Conservation (phyloP, 768 basidiomycete species). For the Amanita pallidorosea region DNA sequence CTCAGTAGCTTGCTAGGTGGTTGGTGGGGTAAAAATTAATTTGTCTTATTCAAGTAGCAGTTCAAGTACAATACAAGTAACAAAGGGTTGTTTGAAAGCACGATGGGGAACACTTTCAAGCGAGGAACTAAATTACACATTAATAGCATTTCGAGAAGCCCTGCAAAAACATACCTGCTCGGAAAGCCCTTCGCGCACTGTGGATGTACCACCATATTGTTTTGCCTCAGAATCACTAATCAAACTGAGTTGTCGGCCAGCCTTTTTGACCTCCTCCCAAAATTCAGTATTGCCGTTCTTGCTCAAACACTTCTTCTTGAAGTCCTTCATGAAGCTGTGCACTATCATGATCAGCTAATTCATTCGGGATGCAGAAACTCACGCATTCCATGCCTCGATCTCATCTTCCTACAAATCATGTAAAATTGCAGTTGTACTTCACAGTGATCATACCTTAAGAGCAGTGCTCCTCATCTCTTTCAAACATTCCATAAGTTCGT, state of each 20-base stretch:
- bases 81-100: neutral
- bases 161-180: constrained; percentile 32
- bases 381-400: constrained; percentile 75
- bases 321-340: constrained; percentile 46
- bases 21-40: constrained; percentile 62
- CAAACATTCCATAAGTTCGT: constrained; percentile 71
- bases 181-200: constrained; percentile 42
- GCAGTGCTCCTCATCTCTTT: constrained; percentile 53
- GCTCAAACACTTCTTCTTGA: constrained; percentile 44
- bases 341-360: neutral
- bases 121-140: neutral
- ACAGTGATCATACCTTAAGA: constrained; percentile 35
- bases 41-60: neutral
- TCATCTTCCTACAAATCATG: constrained; percentile 55
- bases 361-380: constrained; percentile 12
- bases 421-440: neutral
- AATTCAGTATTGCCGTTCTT: constrained; percentile 56
- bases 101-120: neutral
- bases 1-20: constrained; percentile 63
- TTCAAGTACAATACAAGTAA: neutral
- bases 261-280: constrained; percentile 45
- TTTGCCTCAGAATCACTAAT: constrained; percentile 57
- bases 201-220: constrained; percentile 44
- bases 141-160: neutral
- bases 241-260: constrained; percentile 45